phyloP scores from a whole-genome alignment of 2,329 filamentous ascomycete species.

The Aspergillus transmontanensis region DNA sequence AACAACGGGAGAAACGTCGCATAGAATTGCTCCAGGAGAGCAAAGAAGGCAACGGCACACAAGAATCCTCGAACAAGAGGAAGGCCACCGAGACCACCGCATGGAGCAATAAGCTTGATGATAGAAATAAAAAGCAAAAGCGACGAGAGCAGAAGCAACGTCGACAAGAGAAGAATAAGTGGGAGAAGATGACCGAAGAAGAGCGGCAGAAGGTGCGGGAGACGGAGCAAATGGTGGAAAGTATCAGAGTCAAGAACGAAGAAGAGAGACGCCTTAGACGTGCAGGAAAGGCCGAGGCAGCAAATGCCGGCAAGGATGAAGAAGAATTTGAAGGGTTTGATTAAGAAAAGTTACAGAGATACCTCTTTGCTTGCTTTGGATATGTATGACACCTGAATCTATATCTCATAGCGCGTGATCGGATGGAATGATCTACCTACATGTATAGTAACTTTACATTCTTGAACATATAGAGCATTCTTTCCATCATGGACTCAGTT shows the following conservation, averaged over 20 bases:
- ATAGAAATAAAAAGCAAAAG: slow-evolving; percentile 63
- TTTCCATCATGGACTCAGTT: not conserved
- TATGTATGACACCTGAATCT: not conserved
- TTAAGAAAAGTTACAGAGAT: slow-evolving; percentile 14
- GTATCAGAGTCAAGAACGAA: slow-evolving; percentile 63
- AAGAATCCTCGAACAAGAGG: slow-evolving; percentile 53
- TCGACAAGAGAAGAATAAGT: slow-evolving; percentile 64
- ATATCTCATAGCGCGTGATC: slow-evolving; percentile 9
- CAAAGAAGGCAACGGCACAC: slow-evolving; percentile 41
- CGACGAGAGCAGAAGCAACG: slow-evolving; percentile 67
- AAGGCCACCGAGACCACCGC: slow-evolving; percentile 63
- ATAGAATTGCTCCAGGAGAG: slow-evolving; percentile 56
- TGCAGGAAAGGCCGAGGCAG: slow-evolving; percentile 23
- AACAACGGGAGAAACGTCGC: slow-evolving; percentile 67
- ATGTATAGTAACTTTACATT: not conserved
- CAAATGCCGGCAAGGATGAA: slow-evolving; percentile 18
- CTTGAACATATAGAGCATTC: not conserved
- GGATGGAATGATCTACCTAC: not conserved
- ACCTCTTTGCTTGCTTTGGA: not conserved
- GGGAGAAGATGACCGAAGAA: slow-evolving; percentile 69
- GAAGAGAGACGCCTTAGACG: slow-evolving; percentile 24
- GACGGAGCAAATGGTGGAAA: slow-evolving; percentile 64
- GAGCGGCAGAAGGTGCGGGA: slow-evolving; percentile 66
- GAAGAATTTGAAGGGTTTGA: slow-evolving; percentile 64
- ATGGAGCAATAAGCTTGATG: slow-evolving; percentile 72